Percentiles rank a stretch among this genome's conserved stretches.
Conservation (phyloP, 305 asterid genomes). For the Fraxinus albicans region DNA sequence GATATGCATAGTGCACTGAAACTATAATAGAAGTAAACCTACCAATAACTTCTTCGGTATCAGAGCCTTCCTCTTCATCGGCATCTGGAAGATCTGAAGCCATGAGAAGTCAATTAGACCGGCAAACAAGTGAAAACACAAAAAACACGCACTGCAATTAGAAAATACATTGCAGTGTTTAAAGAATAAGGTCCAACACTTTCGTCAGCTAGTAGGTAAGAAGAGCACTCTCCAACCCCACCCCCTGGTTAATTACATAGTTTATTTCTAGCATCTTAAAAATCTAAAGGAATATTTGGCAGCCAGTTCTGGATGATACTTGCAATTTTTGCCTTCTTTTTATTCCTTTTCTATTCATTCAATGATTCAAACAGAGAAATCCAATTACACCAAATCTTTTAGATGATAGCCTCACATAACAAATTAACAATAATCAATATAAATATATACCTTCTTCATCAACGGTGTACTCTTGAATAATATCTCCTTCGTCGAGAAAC, state of each 20-base stretch:
- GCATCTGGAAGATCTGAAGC: conserved; percentile 61
- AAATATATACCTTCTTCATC: conserved; percentile 59
- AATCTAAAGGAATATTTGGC: not conserved
- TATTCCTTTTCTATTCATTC: not conserved
- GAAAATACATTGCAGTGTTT: not conserved
- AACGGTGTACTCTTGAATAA: conserved; percentile 46
- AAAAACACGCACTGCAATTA: not conserved
- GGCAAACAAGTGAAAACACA: not conserved
- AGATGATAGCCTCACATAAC: not conserved
- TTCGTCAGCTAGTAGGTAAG: not conserved
- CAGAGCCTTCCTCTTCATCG: conserved; percentile 48
- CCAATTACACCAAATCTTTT: not conserved
- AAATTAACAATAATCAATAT: no score
- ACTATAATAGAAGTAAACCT: conserved; percentile 22
- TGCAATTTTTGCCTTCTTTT: not conserved
- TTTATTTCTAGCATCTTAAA: not conserved
- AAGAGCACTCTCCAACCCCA: not conserved
- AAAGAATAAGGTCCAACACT: not conserved
- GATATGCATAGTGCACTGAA: conserved; percentile 7
- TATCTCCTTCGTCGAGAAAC: conserved; percentile 54
- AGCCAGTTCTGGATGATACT: not conserved
- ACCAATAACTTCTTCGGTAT: conserved; percentile 36
- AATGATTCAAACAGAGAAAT: no score
- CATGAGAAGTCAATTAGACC: conserved; percentile 20
- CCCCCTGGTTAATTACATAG: not conserved